Conservation (phyloP, 176 grass and related monocot genomes). For the Oryza meridionalis region DNA sequence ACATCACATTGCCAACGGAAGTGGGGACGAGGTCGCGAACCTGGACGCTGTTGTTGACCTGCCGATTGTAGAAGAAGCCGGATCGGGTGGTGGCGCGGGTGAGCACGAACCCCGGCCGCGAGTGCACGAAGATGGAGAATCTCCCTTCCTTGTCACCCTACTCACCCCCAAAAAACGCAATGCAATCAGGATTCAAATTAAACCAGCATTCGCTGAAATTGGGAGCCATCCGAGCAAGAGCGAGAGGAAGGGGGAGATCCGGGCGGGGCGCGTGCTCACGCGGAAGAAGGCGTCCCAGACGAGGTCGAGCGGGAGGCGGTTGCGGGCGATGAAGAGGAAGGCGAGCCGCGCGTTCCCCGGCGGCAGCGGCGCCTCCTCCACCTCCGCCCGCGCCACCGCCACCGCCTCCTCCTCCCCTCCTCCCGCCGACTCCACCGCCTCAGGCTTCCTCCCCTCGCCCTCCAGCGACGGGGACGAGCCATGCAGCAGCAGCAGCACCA, state of each 20-base stretch:
- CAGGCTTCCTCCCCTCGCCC: background rate
- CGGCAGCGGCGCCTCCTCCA: slow-evolving; percentile 62
- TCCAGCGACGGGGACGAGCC: slow-evolving; percentile 37
- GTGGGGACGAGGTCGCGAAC: slow-evolving; percentile 10
- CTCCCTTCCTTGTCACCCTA: slow-evolving; percentile 69
- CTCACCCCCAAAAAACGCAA: background rate
- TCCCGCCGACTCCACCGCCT: background rate
- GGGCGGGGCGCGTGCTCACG: slow-evolving; percentile 24
- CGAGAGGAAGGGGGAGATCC: background rate
- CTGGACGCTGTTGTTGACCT: slow-evolving; percentile 97
- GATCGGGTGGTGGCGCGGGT: slow-evolving; percentile 76
- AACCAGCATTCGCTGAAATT: too few species aligned
- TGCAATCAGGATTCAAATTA: background rate
- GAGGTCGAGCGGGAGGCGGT: slow-evolving; percentile 89
- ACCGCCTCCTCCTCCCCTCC: background rate
- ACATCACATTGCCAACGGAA: background rate
- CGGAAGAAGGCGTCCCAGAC: slow-evolving; percentile 95
- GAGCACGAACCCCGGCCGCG: slow-evolving; percentile 88
- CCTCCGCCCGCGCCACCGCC: slow-evolving; percentile 41
- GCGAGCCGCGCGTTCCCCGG: slow-evolving; percentile 63
- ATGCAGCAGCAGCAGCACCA: slow-evolving; percentile 45
- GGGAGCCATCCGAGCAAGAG: too few species aligned
- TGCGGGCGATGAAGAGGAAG: slow-evolving; percentile 95
- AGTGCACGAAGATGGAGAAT: slow-evolving; percentile 93
- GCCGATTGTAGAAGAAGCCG: slow-evolving; percentile 77